Base-by-base conservation (phyloP, 495 filamentous ascomycete genomes). In the Echria macrotheca region DNA sequence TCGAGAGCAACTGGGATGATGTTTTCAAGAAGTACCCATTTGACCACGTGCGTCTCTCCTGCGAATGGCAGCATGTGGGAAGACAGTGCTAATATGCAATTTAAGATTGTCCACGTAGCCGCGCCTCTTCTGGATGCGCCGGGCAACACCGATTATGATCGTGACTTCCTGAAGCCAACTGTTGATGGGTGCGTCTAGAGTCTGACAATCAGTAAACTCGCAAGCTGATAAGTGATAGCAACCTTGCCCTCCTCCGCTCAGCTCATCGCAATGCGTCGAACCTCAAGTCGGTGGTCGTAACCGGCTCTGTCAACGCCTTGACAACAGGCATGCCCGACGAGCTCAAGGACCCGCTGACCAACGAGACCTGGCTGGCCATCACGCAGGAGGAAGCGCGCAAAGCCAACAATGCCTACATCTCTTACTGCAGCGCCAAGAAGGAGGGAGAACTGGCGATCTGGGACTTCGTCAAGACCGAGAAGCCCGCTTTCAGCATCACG, bases 201-300 rank as follows among this genome's bases (percentile, higher is more conserved):
- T 6, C 36, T 10, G 1, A 12, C 11, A 22, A 18, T 29, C n/a
- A n/a, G n/a, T n/a, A n/a, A n/a, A n/a, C n/a, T n/a, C n/a, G n/a
- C n/a, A n/a, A n/a, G n/a, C n/a, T n/a, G n/a, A n/a, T n/a, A n/a
- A n/a, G n/a, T 7, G 14, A 7, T 12, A 57, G 55, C 5, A 58
- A 58, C 47, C 38, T 54, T n/a, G 47, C 55, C 19, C 43, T 70
- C 17, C 45, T 70, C 29, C 60, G 58, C 10, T 54, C 57, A 0
- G 67, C 63, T 2, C 39, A 46, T 4, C 50, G 49, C 31, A 47
- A 56, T 47, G 60, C 59, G 1, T 55, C 60, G 15, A 53, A 35
- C 25, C 42, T 69, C 38, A 68, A 66, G 47, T 57, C 65, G 3
- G 52, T 70, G 41, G 67, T 40, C 10, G 60, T 68, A n/a, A 68